These are phyloP conservation scores for Patellifolia procumbens DNA, from an alignment of 179 eudicot species.

Conservation along the genomic window DNA sequence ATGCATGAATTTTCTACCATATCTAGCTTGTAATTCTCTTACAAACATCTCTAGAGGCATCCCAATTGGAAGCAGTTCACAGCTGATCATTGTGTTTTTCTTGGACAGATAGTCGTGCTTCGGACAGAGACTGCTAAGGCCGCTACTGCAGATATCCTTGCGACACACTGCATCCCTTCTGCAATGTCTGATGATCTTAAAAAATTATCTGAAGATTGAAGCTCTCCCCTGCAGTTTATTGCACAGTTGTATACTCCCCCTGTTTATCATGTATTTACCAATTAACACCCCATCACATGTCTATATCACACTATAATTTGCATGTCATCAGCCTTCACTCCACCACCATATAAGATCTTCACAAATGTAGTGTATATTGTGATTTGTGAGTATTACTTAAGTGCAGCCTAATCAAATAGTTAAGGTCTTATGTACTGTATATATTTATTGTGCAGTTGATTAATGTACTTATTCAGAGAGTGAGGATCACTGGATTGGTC, in stretches of 20 bases:
- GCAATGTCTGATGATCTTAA: slow-evolving; percentile 85
- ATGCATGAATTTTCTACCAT: too few relatives aligned
- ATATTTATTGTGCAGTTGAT: not conserved
- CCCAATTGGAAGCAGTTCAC: not conserved
- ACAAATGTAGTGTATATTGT: too few relatives aligned
- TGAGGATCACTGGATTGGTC: not conserved
- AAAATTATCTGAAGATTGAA: not conserved
- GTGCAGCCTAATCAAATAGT: too few relatives aligned
- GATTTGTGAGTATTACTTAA: too few relatives aligned
- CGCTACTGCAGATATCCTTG: slow-evolving; percentile 68
- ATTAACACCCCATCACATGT: too few relatives aligned
- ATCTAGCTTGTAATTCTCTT: too few relatives aligned
- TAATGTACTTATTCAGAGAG: not conserved
- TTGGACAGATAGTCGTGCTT: slow-evolving; percentile 64
- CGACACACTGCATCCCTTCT: slow-evolving; percentile 80
- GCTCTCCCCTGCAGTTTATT: slow-evolving; percentile 9
- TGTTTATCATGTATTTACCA: too few relatives aligned
- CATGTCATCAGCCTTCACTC: too few relatives aligned
- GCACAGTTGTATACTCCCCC: too few relatives aligned
- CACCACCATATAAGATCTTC: too few relatives aligned
- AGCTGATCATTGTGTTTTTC: not conserved
- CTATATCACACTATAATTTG: too few relatives aligned
- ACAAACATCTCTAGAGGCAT: not conserved
- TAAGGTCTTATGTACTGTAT: not conserved
- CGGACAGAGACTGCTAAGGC: slow-evolving; percentile 73